Conservation (phyloP, 805 yeast species). For the Vanderwaltozyma polyspora region DNA sequence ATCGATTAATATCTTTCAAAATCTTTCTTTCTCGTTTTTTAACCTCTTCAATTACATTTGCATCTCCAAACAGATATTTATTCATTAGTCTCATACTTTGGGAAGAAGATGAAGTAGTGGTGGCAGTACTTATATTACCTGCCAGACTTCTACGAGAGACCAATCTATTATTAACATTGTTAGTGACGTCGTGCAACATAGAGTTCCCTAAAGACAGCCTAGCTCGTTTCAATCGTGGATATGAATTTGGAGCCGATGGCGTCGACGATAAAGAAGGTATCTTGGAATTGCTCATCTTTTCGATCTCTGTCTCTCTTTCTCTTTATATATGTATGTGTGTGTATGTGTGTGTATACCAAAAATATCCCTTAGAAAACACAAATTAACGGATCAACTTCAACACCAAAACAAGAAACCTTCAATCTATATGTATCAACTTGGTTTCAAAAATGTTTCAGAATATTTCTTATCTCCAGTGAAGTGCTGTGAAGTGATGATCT, state of each 20-base stretch:
- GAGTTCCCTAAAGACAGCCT: slow-evolving; percentile 4
- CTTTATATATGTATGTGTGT: background rate
- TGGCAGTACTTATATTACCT: slow-evolving; percentile 4
- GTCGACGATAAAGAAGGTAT: slow-evolving; percentile 11
- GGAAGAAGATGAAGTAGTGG: slow-evolving; percentile 1
- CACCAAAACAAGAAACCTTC: too few species aligned
- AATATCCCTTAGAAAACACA: background rate
- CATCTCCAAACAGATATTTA: slow-evolving; percentile 22
- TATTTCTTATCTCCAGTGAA: too few species aligned
- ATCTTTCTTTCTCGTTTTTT: slow-evolving; percentile 24
- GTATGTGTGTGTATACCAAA: background rate
- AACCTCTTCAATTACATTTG: slow-evolving; percentile 22
- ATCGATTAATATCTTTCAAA: slow-evolving; percentile 20
- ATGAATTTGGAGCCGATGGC: background rate
- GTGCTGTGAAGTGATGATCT: too few species aligned
- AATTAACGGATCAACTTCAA: too few species aligned
- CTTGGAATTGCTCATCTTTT: slow-evolving; percentile 7
- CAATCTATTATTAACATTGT: slow-evolving; percentile 6
- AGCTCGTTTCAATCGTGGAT: slow-evolving; percentile 6
- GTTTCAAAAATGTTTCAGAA: too few species aligned
- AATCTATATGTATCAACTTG: too few species aligned
- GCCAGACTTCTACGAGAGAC: slow-evolving; percentile 1
- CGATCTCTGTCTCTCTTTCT: background rate
- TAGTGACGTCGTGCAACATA: slow-evolving; percentile 13
- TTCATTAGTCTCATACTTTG: slow-evolving; percentile 15